Conservation (phyloP, 352 stramenopile genomes). For the Phytophthora litchii region DNA sequence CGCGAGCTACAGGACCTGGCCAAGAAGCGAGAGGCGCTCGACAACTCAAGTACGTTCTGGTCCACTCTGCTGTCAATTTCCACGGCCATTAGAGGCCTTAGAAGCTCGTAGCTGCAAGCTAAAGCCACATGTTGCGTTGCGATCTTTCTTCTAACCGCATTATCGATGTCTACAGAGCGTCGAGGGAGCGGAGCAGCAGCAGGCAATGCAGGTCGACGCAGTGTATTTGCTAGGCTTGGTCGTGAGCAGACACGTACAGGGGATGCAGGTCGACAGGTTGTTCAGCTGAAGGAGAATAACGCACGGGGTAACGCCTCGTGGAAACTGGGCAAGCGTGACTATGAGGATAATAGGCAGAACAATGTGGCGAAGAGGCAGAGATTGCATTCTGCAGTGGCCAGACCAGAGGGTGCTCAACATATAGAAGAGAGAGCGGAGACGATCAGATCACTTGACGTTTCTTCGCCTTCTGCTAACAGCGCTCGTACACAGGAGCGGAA, state of each 20-base stretch:
- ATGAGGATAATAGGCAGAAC: constrained; percentile 24
- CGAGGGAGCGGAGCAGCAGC: constrained; percentile 14
- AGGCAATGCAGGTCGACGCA: constrained; percentile 17
- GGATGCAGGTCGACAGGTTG: constrained; percentile 18
- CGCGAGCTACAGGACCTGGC: constrained; percentile 56
- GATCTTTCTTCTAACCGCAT: constrained; percentile 30
- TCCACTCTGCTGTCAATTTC: neutral
- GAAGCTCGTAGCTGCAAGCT: constrained; percentile 1
- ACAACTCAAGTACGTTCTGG: constrained; percentile 34
- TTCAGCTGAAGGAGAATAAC: constrained; percentile 39
- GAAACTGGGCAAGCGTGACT: constrained; percentile 42
- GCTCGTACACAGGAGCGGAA: constrained; percentile 41
- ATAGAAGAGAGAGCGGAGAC: constrained; percentile 17
- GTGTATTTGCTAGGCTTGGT: constrained; percentile 43
- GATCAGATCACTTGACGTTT: constrained; percentile 10
- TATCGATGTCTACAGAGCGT: constrained; percentile 24
- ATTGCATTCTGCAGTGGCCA: constrained; percentile 44
- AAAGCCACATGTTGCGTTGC: constrained; percentile 1
- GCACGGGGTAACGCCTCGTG: constrained; percentile 24
- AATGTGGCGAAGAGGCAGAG: constrained; percentile 45
- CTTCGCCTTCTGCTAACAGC: constrained; percentile 16
- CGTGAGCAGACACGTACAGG: constrained; percentile 29
- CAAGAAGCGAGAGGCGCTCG: constrained; percentile 58
- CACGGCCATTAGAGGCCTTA: neutral
- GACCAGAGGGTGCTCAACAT: constrained; percentile 28